Conservation (phyloP, 2,329 filamentous ascomycete species). For the Epichloe coenophiala region DNA sequence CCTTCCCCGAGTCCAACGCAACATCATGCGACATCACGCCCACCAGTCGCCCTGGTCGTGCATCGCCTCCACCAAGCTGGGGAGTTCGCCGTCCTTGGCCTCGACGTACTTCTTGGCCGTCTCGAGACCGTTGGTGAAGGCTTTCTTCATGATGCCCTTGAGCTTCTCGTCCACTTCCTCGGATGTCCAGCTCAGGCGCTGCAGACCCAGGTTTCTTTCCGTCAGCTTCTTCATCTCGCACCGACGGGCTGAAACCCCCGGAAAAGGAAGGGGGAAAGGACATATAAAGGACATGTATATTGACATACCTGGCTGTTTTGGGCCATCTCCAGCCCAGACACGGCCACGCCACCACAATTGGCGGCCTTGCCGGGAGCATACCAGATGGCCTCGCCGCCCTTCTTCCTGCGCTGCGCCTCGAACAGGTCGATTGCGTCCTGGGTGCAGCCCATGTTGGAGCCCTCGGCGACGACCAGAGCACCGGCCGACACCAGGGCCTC, state of each 20-base stretch:
- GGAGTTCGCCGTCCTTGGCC: constrained; percentile 67
- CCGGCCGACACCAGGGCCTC: constrained; percentile 65
- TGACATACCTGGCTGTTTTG: constrained; percentile 60
- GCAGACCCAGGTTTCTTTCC: constrained; percentile 5
- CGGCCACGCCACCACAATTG: constrained; percentile 94
- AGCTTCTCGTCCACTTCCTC: constrained; percentile 89
- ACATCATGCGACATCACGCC: constrained; percentile 13
- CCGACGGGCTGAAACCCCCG: too few relatives aligned
- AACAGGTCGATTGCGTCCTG: constrained; percentile 90
- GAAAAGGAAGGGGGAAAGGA: neutral
- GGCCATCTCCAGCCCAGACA: constrained; percentile 96
- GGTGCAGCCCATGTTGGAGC: constrained; percentile 98
- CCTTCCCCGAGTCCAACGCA: too few relatives aligned
- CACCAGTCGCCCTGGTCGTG: constrained; percentile 95
- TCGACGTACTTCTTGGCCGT: constrained; percentile 84
- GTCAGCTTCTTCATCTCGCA: neutral
- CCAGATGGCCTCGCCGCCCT: constrained; percentile 65
- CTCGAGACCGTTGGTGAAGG: constrained; percentile 77
- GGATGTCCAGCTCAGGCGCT: constrained; percentile 69
- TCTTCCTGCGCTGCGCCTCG: constrained; percentile 61
- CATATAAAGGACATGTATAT: too few relatives aligned
- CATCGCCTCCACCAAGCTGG: constrained; percentile 88
- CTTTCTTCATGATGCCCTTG: constrained; percentile 87
- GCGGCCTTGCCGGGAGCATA: constrained; percentile 95
- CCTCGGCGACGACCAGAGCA: constrained; percentile 80